Percentiles rank a stretch among this genome's conserved stretches.
phyloP scores from a whole-genome alignment of 345 rosid genomes.

The Laguncularia racemosa region DNA sequence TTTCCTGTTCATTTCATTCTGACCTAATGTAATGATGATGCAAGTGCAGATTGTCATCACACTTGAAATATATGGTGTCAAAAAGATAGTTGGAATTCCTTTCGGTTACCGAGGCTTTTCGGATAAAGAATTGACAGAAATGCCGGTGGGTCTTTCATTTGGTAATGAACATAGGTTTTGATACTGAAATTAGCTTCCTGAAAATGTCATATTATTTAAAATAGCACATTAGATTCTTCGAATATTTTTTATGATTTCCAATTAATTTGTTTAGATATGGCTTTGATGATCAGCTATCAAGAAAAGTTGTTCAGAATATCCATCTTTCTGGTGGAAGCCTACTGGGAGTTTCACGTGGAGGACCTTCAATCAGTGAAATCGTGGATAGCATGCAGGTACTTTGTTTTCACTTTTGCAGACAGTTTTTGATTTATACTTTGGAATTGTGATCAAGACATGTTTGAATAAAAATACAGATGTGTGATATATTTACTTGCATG shows the following conservation, averaged over 20 bases:
- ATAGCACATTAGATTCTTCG: neutral
- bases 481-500: conserved; percentile 9
- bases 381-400: conserved; percentile 78
- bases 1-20: conserved; percentile 4
- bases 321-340: conserved; percentile 99
- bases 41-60: conserved; percentile 82
- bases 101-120: conserved; percentile 91
- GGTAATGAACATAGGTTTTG: no score
- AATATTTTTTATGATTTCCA: neutral
- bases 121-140: conserved; percentile 62
- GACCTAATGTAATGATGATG: neutral
- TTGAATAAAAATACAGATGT: neutral
- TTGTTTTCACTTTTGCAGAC: neutral
- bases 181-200: neutral
- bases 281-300: conserved; percentile 54
- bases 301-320: conserved; percentile 92
- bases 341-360: conserved; percentile 95
- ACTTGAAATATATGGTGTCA: conserved; percentile 93
- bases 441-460: neutral
- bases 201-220: conserved; percentile 3
- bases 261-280: conserved; percentile 8
- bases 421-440: neutral
- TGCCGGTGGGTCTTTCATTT: conserved; percentile 43
- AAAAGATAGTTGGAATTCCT: conserved; percentile 89
- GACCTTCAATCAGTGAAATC: conserved; percentile 61